phyloP scores from a whole-genome alignment of 805 yeast genomes.

The Tetrapisispora namnaoensis region DNA sequence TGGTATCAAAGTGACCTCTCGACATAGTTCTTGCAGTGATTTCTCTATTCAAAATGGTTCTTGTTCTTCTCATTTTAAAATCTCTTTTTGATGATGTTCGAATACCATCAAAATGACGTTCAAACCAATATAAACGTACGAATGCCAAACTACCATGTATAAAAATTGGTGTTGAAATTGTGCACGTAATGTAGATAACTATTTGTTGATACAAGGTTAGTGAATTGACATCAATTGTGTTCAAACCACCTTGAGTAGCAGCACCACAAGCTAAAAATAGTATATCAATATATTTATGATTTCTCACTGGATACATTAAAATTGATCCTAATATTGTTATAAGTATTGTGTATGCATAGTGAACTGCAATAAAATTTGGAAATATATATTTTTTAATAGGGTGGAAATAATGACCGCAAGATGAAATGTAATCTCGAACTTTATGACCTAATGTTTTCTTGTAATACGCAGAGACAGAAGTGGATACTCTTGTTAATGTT shows the following conservation, averaged over 20 bases:
- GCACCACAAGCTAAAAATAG: conserved; percentile 70
- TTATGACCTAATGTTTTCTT: conserved; percentile 33
- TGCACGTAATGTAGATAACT: conserved; percentile 49
- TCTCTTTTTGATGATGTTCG: conserved; percentile 67
- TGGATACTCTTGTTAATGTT: conserved; percentile 18
- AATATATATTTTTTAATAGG: conserved; percentile 33
- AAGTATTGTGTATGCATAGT: conserved; percentile 58
- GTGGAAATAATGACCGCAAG: conserved; percentile 22
- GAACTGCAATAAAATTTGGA: conserved; percentile 47
- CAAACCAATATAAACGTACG: conserved; percentile 81
- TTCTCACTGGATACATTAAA: conserved; percentile 64
- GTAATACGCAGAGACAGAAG: conserved; percentile 17
- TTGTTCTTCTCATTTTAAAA: conserved; percentile 70
- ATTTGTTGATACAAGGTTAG: conserved; percentile 73
- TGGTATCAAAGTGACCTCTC: conserved; percentile 1
- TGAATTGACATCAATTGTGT: conserved; percentile 60
- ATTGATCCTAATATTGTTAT: conserved; percentile 61
- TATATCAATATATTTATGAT: conserved; percentile 63
- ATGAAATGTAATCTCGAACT: conserved; percentile 31
- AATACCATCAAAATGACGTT: conserved; percentile 75
- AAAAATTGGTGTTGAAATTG: conserved; percentile 76
- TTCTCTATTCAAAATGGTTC: conserved; percentile 27
- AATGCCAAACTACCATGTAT: conserved; percentile 74
- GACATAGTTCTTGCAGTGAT: conserved; percentile 21
- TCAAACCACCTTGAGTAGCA: conserved; percentile 85